Percentiles rank a stretch among this genome's conserved stretches.
Conservation (phyloP, 805 yeast species). For the Saturnispora galanensis region DNA sequence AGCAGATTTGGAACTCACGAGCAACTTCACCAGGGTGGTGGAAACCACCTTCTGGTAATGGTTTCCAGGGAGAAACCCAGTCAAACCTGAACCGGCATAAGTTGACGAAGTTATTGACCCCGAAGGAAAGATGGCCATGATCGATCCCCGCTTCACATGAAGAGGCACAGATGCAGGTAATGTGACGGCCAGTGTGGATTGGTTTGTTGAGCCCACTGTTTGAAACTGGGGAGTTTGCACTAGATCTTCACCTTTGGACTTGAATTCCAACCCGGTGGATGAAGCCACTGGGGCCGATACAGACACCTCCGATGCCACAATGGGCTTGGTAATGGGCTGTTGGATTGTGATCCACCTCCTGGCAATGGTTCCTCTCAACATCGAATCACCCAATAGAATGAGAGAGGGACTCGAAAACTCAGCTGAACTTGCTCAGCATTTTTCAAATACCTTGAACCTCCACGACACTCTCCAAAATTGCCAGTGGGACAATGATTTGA, state of each 20-base stretch:
- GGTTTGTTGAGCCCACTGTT: slow-evolving; percentile 37
- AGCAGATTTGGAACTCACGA: slow-evolving; percentile 25
- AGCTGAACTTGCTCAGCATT: neutral
- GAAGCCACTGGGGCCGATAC: slow-evolving; percentile 1
- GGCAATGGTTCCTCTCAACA: neutral
- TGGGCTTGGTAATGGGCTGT: slow-evolving; percentile 9
- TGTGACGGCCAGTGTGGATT: slow-evolving; percentile 38
- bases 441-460: too few species aligned
- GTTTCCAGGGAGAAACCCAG: slow-evolving; percentile 28
- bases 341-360: slow-evolving; percentile 16
- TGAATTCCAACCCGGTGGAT: neutral
- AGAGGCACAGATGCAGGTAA: slow-evolving; percentile 54
- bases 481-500: neutral
- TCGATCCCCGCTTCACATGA: slow-evolving; percentile 36
- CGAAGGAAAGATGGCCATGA: slow-evolving; percentile 36
- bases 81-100: slow-evolving; percentile 15
- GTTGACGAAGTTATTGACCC: slow-evolving; percentile 3
- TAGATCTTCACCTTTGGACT: neutral
- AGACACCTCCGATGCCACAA: slow-evolving; percentile 10
- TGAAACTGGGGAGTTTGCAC: slow-evolving; percentile 26
- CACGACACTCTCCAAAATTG: neutral
- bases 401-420: too few species aligned
- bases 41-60: slow-evolving; percentile 38
- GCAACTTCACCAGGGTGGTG: slow-evolving; percentile 35
- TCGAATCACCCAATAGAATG: too few species aligned